Evolutionary conservation across 2,329 filamentous ascomycete genomes (phyloP), one percentile per base, ranked within the genome.

Genomic region (Colletotrichum kahawae): DNA sequence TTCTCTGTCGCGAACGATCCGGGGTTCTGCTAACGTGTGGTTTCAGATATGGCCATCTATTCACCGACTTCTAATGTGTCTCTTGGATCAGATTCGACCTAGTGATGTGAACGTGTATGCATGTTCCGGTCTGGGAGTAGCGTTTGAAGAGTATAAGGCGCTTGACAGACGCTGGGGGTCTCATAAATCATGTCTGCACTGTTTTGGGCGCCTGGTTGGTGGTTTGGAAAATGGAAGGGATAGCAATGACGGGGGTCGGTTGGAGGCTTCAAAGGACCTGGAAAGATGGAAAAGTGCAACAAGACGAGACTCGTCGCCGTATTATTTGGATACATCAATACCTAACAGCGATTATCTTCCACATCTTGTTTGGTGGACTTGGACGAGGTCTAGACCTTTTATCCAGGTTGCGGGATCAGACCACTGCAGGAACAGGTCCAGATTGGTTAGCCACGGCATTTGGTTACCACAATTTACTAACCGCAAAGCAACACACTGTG

Each of bases 41-140:
- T 8, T 75, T 33, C 79, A 95, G 94, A 82, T 92, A 92, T 80
- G 94, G 93, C 63, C 90, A 95, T 82, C 84, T 95, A 78, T 96
- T 96, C 86, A 88, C 88, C 70, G 94, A 95, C 81, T 95, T 95
- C 82, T 95, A 87, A 89, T 69, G 24, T 56, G 31, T 69, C 51
- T 36, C 57, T 67, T 36, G 33, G 51, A 34, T 21, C 33, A 31
- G 18, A 54, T n/a, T 54, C 21, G 63, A 54, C 56, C 21, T 64
- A 57, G 24, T 27, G 59, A 27, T 16, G 24, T 57, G 31, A 60
- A 27, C 31, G 56, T 51, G 29, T 38, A 70, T 34, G 72, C 63
- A 54, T 60, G 54, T 54, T 33, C 27, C 62, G 13, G 38, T 33
- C 62, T 62, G 43, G 38, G 57, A 51, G 48, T 56, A 64, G 63